Percentiles rank a stretch among this genome's conserved stretches.
Evolutionary conservation across 2,329 filamentous ascomycete species (phyloP).

Genomic region (Nigrograna mackinnonii): DNA sequence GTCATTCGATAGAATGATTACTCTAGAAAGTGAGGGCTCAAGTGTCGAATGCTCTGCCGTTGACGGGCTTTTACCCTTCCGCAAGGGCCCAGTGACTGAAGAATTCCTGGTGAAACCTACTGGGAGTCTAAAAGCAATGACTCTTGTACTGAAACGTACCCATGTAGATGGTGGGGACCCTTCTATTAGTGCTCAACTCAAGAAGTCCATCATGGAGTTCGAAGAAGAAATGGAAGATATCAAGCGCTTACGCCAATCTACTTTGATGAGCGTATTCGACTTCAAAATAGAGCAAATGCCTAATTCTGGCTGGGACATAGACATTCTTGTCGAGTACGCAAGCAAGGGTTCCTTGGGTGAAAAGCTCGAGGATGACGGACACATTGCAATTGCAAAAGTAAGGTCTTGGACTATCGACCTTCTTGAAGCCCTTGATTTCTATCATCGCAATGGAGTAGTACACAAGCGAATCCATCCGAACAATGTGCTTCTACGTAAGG

Average conservation of each 20-base stretch:
- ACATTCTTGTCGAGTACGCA: slow-evolving; percentile 74
- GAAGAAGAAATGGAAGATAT: slow-evolving; percentile 77
- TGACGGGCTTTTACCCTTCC: slow-evolving; percentile 65
- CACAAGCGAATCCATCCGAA: slow-evolving; percentile 82
- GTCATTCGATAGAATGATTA: slow-evolving; percentile 70
- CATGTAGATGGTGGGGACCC: slow-evolving; percentile 53
- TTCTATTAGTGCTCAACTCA: slow-evolving; percentile 68
- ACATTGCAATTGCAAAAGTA: slow-evolving; percentile 73
- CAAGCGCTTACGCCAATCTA: slow-evolving; percentile 74
- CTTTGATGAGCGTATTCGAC: slow-evolving; percentile 78
- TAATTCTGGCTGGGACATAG: slow-evolving; percentile 68
- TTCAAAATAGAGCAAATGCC: slow-evolving; percentile 69
- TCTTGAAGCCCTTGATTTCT: slow-evolving; percentile 83
- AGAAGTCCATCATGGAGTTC: slow-evolving; percentile 74
- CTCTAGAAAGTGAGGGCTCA: slow-evolving; percentile 64
- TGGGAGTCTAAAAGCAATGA: slow-evolving; percentile 46
- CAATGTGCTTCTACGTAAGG: slow-evolving; percentile 78
- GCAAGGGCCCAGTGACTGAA: slow-evolving; percentile 67
- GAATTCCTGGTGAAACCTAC: slow-evolving; percentile 75
- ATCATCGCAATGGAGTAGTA: slow-evolving; percentile 81
- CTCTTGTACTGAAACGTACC: slow-evolving; percentile 66
- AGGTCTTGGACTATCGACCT: slow-evolving; percentile 91
- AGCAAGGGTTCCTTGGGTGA: slow-evolving; percentile 84
- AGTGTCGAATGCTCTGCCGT: slow-evolving; percentile 71
- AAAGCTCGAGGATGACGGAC: slow-evolving; percentile 77